Evolutionary conservation across 257 asterid genomes (phyloP).

Genomic region (Oldenlandia corymbosa): DNA sequence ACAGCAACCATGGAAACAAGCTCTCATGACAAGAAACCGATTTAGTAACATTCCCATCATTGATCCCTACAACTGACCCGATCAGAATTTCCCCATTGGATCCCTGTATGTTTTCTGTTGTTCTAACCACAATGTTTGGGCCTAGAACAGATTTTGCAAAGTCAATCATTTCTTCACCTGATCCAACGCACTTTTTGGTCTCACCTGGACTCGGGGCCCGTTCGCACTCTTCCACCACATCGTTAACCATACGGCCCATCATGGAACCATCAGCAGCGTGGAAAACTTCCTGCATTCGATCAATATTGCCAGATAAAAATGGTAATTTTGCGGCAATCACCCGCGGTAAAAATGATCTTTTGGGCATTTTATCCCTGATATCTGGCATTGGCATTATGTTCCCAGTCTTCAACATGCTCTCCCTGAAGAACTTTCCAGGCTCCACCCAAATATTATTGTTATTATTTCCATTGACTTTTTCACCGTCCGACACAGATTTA

Average conservation of each 20-base stretch:
- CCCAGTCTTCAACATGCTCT: conserved; percentile 55
- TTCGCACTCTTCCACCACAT: conserved; percentile 55
- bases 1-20: conserved; percentile 61
- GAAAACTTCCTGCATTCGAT: conserved; percentile 38
- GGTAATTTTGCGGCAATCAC: conserved; percentile 53
- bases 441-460: conserved; percentile 46
- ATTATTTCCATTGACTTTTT: no score
- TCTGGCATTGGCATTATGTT: conserved; percentile 71
- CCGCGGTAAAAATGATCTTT: conserved; percentile 74
- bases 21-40: conserved; percentile 89
- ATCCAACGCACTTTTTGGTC: conserved; percentile 63
- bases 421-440: conserved; percentile 60
- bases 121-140: conserved; percentile 44
- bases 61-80: conserved; percentile 48
- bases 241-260: conserved; percentile 34
- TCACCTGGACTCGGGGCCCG: conserved; percentile 62
- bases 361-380: conserved; percentile 71
- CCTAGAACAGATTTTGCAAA: conserved; percentile 61
- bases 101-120: conserved; percentile 45
- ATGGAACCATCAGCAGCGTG: conserved; percentile 35
- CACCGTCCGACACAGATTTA: conserved; percentile 15
- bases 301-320: conserved; percentile 46
- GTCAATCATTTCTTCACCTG: conserved; percentile 82
- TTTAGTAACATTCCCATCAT: conserved; percentile 61
- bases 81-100: conserved; percentile 30